Conservation (phyloP, 805 yeast species). For the Geotrichum ghanense region DNA sequence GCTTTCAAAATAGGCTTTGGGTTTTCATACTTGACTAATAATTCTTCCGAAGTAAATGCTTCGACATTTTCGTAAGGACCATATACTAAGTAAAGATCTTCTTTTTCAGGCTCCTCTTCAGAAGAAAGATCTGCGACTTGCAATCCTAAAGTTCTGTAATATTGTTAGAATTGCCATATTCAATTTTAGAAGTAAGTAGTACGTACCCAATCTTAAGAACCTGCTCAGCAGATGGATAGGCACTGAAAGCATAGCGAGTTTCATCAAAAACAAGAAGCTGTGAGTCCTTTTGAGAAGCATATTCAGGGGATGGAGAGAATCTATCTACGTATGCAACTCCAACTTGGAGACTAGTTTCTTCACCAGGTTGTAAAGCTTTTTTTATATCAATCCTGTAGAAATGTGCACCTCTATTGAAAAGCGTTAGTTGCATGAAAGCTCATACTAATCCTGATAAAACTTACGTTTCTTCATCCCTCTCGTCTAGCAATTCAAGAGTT, state of each 20-base stretch:
- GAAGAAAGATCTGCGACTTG: slow-evolving; percentile 15
- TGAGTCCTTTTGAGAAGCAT: slow-evolving; percentile 43
- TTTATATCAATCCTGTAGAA: slow-evolving; percentile 46
- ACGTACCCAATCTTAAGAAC: slow-evolving; percentile 25
- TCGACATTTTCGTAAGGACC: slow-evolving; percentile 41
- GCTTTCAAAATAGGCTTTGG: slow-evolving; percentile 55
- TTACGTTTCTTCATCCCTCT: slow-evolving; percentile 17
- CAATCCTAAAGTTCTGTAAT: slow-evolving; percentile 33
- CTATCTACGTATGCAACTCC: slow-evolving; percentile 37
- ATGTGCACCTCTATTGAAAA: slow-evolving; percentile 14
- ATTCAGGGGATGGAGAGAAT: slow-evolving; percentile 52
- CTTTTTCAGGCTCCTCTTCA: slow-evolving; percentile 21
- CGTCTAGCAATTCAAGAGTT: slow-evolving; percentile 21
- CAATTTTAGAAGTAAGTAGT: not conserved
- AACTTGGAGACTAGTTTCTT: slow-evolving; percentile 37
- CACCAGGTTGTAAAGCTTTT: slow-evolving; percentile 55
- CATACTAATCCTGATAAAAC: slow-evolving; percentile 9
- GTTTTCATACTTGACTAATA: slow-evolving; percentile 52
- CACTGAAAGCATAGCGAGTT: slow-evolving; percentile 44
- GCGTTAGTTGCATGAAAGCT: slow-evolving; percentile 2
- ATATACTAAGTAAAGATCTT: slow-evolving; percentile 31
- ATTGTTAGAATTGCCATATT: slow-evolving; percentile 18
- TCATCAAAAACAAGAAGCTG: slow-evolving; percentile 51
- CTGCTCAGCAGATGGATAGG: slow-evolving; percentile 47
- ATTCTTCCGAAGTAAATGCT: slow-evolving; percentile 37